Evolutionary conservation across 1,139 yeast species (phyloP), one percentile per base, ranked within the genome.

Genomic region (Ogataea hybrid): DNA sequence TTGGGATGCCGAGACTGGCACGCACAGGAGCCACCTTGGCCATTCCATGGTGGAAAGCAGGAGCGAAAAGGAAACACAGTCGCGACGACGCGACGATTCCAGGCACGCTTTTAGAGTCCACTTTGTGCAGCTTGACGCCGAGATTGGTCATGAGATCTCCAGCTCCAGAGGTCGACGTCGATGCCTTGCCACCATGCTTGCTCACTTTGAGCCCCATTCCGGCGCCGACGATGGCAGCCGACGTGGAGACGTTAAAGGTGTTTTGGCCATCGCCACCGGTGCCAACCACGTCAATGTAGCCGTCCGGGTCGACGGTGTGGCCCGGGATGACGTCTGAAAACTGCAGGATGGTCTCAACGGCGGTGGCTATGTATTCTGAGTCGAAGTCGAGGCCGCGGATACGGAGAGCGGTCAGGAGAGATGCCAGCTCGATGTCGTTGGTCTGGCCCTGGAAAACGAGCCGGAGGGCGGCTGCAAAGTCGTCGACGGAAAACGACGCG

Each of bases 201-300:
- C 96, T 87, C 14, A 90, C 81, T 20, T 78, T 76, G 38, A 89
- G 63, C 2, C 56, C 57, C 71, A 87, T 84, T 5, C 98, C 98
- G 0, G 97, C 87, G 1, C 90, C 95, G 5, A 92, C 89, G 40
- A 92, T 88, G 0, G 97, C 97, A 1, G 97, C 73, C 1, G 97
- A 87, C 0, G 98, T 92, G 7, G 96, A 85, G 1, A 92, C 98
- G 58, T 92, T 92, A 66, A 92, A 92, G 0, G 98, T 92, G 60
- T 92, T 84, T 60, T 92, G 96, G 3, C 97, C 96, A 59, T 92
- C 98, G 6, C 98, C 98, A 22, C 98, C 98, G 0, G 98, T 92
- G 1, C 98, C 98, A 6, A 92, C 98, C 30, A 92, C 86, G 63
- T 92, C 98, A 14, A 87, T 74, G 53, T 79, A 84, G 0, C 87